Evolutionary conservation across 805 yeast genomes (phyloP).

Genomic region (Blastobotrys parvus): DNA sequence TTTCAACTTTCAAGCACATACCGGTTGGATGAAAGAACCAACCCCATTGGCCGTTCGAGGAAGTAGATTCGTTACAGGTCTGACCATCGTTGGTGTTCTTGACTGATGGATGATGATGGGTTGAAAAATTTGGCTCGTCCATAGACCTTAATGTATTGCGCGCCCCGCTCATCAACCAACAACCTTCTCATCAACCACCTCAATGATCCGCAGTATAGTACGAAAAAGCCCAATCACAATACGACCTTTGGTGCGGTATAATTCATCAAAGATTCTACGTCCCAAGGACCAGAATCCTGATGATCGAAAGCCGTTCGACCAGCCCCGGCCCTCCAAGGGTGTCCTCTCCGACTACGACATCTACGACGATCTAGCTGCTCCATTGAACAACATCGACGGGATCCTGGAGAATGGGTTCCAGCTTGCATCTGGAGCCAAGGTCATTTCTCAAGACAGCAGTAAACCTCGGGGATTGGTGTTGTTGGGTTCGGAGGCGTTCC

Average conservation of each 20-base stretch:
- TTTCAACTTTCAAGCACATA: neutral
- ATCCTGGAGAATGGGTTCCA: slow-evolving; percentile 50
- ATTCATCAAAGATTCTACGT: slow-evolving; percentile 1
- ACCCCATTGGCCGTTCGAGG: slow-evolving; percentile 26
- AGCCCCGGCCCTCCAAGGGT: slow-evolving; percentile 21
- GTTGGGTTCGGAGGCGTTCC: slow-evolving; percentile 46
- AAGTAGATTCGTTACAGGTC: slow-evolving; percentile 5
- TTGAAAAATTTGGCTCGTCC: neutral
- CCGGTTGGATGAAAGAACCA: slow-evolving; percentile 29
- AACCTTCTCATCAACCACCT: neutral
- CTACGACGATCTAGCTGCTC: slow-evolving; percentile 35
- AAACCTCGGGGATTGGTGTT: slow-evolving; percentile 24
- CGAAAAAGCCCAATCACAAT: neutral
- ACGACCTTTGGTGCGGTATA: neutral
- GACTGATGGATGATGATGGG: neutral
- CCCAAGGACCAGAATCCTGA: neutral
- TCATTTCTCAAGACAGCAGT: slow-evolving; percentile 28
- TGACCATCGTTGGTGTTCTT: slow-evolving; percentile 1
- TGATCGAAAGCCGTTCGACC: neutral
- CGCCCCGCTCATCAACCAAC: too few relatives aligned
- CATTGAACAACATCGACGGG: slow-evolving; percentile 44
- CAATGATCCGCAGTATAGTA: neutral
- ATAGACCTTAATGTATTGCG: too few relatives aligned
- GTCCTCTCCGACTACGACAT: slow-evolving; percentile 36
- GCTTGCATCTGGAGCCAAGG: slow-evolving; percentile 45